Evolutionary conservation across 257 asterid species (phyloP).

Genomic region (Avicennia marina): DNA sequence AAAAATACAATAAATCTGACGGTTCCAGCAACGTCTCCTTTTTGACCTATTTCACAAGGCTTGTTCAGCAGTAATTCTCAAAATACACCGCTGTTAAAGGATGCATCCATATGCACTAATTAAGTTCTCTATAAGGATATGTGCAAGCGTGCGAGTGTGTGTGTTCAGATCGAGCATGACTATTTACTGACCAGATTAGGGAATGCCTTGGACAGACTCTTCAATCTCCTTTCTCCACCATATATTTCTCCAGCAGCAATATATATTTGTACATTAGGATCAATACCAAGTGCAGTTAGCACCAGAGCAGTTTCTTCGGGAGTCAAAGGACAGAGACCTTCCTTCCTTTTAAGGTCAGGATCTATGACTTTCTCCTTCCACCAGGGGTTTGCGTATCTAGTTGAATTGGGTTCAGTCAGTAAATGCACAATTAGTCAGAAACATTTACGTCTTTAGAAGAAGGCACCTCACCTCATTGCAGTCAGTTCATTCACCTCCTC

Average conservation of each 20-base stretch:
- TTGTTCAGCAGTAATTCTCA: not conserved
- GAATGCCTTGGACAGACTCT: constrained; percentile 17
- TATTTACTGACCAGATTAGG: constrained; percentile 22
- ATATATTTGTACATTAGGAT: constrained; percentile 23
- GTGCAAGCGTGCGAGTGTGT: too few species aligned
- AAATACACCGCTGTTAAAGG: not conserved
- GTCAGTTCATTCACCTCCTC: constrained; percentile 25
- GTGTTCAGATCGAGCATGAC: not conserved
- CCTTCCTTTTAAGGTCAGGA: constrained; percentile 24
- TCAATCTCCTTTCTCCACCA: constrained; percentile 29
- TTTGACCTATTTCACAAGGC: constrained; percentile 17
- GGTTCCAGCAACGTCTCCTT: constrained; percentile 28
- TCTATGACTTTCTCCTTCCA: constrained; percentile 31
- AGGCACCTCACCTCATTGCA: constrained; percentile 23
- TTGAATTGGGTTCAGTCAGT: not conserved
- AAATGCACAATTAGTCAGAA: not conserved
- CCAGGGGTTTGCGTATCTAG: constrained; percentile 29
- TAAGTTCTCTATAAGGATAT: too few species aligned
- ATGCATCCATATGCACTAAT: too few species aligned
- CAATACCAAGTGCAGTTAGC: constrained; percentile 25
- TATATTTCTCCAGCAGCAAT: constrained; percentile 36
- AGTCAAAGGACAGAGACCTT: constrained; percentile 28
- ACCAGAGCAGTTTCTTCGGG: constrained; percentile 29
- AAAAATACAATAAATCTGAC: constrained; percentile 16
- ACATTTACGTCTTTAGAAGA: not conserved